phyloP scores from a whole-genome alignment of 176 grass and related monocot genomes.

The Lolium rigidum region DNA sequence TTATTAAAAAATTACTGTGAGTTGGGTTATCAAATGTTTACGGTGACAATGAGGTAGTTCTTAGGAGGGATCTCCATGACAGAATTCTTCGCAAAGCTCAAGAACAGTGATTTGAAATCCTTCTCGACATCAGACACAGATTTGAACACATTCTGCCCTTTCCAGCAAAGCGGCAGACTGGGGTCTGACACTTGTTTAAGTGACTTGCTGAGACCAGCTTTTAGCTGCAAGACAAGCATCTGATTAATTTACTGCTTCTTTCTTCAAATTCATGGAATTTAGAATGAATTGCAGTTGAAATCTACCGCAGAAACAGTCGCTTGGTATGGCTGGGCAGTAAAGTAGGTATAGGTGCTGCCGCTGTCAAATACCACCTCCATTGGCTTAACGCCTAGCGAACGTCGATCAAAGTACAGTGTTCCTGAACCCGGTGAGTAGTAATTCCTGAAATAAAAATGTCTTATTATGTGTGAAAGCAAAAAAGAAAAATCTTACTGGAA shows the following conservation, averaged over 20 bases:
- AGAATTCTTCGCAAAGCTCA: constrained; percentile 69
- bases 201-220: constrained; percentile 60
- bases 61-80: constrained; percentile 85
- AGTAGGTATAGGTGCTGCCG: constrained; percentile 95
- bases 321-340: constrained; percentile 69
- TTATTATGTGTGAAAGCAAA: not conserved
- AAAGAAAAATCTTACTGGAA: not conserved
- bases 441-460: constrained; percentile 57
- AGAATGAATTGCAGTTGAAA: not conserved
- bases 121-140: constrained; percentile 81
- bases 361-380: constrained; percentile 91
- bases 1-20: not conserved
- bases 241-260: constrained; percentile 31
- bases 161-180: constrained; percentile 81
- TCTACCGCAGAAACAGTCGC: constrained; percentile 80
- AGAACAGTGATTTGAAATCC: constrained; percentile 76
- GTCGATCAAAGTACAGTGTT: constrained; percentile 61
- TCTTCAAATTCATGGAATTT: constrained; percentile 18
- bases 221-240: constrained; percentile 59
- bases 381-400: constrained; percentile 59
- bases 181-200: constrained; percentile 66
- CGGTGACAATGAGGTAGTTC: constrained; percentile 87
- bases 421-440: constrained; percentile 92
- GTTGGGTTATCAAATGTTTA: constrained; percentile 52
- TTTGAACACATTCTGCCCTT: constrained; percentile 84